Percentiles rank a stretch among this genome's conserved stretches.
These are phyloP conservation scores for Phallus indusiatus DNA, from an alignment of 768 basidiomycete genomes.

Conservation along the genomic window DNA sequence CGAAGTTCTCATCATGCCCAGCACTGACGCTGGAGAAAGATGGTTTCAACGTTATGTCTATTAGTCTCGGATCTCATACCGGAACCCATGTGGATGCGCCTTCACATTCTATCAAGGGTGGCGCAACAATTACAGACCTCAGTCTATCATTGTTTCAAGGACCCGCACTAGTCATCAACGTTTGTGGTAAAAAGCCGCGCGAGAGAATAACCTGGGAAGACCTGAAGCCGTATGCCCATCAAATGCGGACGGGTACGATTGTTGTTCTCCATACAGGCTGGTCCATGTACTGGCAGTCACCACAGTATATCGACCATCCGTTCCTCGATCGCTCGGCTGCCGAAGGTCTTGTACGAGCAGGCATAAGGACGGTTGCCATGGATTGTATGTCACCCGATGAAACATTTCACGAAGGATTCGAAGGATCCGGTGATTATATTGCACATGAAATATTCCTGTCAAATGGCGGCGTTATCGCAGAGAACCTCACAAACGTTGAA, in stretches of 20 bases:
- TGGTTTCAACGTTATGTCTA: conserved; percentile 40
- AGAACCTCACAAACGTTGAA: conserved; percentile 56
- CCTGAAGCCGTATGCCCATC: conserved; percentile 26
- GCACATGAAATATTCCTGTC: conserved; percentile 57
- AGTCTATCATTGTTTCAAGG: conserved; percentile 44
- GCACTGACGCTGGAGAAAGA: conserved; percentile 33
- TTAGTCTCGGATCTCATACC: conserved; percentile 58
- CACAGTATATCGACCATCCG: conserved; percentile 52
- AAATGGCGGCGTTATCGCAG: conserved; percentile 53
- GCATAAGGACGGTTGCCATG: conserved; percentile 49
- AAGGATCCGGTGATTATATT: conserved; percentile 30
- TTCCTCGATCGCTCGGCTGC: conserved; percentile 50
- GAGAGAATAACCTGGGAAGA: conserved; percentile 48
- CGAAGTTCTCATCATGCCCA: conserved; percentile 31
- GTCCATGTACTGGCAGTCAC: conserved; percentile 44
- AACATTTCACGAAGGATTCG: conserved; percentile 28
- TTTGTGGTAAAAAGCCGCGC: conserved; percentile 34
- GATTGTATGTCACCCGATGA: conserved; percentile 65
- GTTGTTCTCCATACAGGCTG: conserved; percentile 62
- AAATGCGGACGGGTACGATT: conserved; percentile 32
- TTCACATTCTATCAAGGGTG: conserved; percentile 55
- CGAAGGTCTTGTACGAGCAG: conserved; percentile 34
- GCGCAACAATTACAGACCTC: conserved; percentile 48
- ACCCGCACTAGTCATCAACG: conserved; percentile 46
- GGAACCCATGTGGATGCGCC: conserved; percentile 79